phyloP scores from a whole-genome alignment of 495 filamentous ascomycete genomes.

The Pyronema domesticum region DNA sequence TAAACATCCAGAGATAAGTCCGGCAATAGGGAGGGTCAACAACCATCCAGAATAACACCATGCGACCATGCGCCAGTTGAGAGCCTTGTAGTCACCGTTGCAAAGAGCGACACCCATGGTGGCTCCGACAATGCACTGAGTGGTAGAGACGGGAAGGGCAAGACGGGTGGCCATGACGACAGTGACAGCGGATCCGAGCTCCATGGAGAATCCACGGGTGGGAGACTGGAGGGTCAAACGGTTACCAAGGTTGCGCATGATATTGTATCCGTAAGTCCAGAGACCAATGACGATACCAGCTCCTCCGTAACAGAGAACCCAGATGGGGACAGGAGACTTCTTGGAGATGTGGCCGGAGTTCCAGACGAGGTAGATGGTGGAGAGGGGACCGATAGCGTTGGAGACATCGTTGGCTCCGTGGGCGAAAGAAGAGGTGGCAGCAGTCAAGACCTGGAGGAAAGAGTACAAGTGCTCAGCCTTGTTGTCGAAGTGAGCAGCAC shows the following conservation, averaged over 20 bases:
- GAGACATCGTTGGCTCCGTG: conserved; percentile 69
- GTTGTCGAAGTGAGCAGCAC: conserved; percentile 52
- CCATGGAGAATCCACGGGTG: conserved; percentile 48
- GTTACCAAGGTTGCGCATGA: conserved; percentile 53
- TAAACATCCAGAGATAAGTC: conserved; percentile 37
- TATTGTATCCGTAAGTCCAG: conserved; percentile 56
- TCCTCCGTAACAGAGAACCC: conserved; percentile 47
- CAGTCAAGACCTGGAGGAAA: conserved; percentile 57
- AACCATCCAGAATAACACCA: conserved; percentile 43
- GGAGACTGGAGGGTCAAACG: conserved; percentile 51
- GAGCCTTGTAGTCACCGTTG: conserved; percentile 37
- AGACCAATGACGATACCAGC: conserved; percentile 41
- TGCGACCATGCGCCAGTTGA: conserved; percentile 43
- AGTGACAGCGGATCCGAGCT: conserved; percentile 50
- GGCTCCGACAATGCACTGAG: conserved; percentile 44
- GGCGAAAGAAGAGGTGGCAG: conserved; percentile 56
- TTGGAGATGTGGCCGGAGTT: conserved; percentile 29
- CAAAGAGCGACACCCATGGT: conserved; percentile 46
- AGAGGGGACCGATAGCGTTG: conserved; percentile 58
- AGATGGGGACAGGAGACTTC: conserved; percentile 43
- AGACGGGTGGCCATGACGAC: conserved; percentile 47
- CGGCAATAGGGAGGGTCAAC: conserved; percentile 39
- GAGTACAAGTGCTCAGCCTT: conserved; percentile 60
- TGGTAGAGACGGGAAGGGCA: conserved; percentile 39
- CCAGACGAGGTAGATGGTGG: conserved; percentile 55